A percentile compares a stretch with the other conserved stretches of the same genome.
phyloP scores from a whole-genome alignment of 2,329 filamentous ascomycete genomes.

The Didymella lethalis region DNA sequence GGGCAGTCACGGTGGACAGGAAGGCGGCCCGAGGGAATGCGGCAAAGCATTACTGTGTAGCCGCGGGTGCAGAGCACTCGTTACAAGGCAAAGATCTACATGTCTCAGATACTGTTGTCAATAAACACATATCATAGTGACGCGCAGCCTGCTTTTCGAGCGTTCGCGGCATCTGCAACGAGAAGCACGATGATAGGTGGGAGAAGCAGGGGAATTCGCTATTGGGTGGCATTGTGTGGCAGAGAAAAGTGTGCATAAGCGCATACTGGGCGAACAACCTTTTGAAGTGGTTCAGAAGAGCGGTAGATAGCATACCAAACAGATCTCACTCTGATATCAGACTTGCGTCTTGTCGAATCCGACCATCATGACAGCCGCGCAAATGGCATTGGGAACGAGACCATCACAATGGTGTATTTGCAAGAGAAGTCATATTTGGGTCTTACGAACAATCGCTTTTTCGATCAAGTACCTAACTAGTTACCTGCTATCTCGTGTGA shows the following conservation, averaged over 20 bases:
- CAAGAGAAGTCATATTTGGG: background rate
- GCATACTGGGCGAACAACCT: conserved; percentile 36
- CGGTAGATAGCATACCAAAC: conserved; percentile 46
- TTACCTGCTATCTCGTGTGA: conserved; percentile 40
- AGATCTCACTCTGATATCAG: conserved; percentile 32
- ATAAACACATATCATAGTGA: conserved; percentile 32
- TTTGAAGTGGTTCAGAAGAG: conserved; percentile 49
- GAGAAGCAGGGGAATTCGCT: conserved; percentile 29
- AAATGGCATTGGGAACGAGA: background rate
- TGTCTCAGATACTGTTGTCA: conserved; percentile 9
- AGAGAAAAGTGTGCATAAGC: conserved; percentile 49
- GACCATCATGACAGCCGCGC: conserved; percentile 6
- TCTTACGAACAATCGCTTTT: conserved; percentile 43
- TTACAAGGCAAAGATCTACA: conserved; percentile 18
- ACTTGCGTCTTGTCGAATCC: conserved; percentile 13
- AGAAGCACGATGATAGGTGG: conserved; percentile 25
- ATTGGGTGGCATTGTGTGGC: conserved; percentile 40
- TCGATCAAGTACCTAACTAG: conserved; percentile 46
- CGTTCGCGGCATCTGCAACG: conserved; percentile 10
- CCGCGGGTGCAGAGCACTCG: conserved; percentile 25
- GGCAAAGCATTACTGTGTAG: conserved; percentile 24
- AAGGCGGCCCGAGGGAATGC: conserved; percentile 42
- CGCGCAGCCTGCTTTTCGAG: conserved; percentile 26
- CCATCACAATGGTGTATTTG: background rate
- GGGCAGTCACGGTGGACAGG: conserved; percentile 27